Conservation (phyloP, 1,284 basidiomycete species). For the Leccinum cinnamomeum region DNA sequence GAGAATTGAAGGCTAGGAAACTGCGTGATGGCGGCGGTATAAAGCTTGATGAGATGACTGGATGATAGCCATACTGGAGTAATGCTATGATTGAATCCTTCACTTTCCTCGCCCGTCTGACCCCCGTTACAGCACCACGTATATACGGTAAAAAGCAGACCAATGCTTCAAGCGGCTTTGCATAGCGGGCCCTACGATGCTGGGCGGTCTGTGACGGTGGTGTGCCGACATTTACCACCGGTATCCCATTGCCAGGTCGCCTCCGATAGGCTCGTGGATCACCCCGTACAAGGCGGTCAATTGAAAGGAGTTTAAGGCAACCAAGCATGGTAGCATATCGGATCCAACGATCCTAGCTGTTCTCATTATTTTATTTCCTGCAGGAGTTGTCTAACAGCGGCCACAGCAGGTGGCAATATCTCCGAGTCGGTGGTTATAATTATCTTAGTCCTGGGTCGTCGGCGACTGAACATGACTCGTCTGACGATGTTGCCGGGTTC, state of each 20-base stretch:
- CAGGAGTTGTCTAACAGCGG: not conserved
- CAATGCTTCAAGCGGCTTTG: not conserved
- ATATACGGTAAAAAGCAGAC: conserved; percentile 6
- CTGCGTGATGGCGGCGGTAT: conserved; percentile 16
- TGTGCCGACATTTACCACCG: conserved; percentile 10
- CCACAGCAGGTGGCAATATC: not conserved
- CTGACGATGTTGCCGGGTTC: not conserved
- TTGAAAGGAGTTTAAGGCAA: not conserved
- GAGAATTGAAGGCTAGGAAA: conserved; percentile 60
- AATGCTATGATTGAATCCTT: conserved; percentile 12
- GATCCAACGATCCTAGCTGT: not conserved
- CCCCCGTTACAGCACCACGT: conserved; percentile 1
- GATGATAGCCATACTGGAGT: conserved; percentile 4
- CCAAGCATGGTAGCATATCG: not conserved
- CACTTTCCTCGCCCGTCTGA: conserved; percentile 2
- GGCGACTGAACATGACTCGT: not conserved
- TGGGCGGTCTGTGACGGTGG: conserved; percentile 4
- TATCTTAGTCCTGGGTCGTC: not conserved
- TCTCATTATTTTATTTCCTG: not conserved
- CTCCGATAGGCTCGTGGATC: conserved; percentile 4
- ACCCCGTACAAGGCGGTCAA: not conserved
- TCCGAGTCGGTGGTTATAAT: not conserved
- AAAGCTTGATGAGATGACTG: conserved; percentile 10
- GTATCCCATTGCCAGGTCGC: not conserved
- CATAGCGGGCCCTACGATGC: not conserved